Evolutionary conservation across 306 rosid genomes (phyloP).

Genomic region (Canavalia ensiformis): DNA sequence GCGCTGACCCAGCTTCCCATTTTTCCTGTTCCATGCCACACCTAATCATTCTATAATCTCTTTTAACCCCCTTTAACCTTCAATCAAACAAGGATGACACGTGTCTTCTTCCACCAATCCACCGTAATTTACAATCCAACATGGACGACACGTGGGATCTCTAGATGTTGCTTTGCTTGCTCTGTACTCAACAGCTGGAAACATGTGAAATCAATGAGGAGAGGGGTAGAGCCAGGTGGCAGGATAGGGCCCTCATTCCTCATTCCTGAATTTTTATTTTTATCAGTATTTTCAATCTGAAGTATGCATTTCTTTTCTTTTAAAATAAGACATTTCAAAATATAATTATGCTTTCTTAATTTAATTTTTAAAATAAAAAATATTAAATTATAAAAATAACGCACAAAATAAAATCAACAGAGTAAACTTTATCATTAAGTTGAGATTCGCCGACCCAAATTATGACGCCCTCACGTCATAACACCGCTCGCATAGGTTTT

Average conservation of each 20-base stretch:
- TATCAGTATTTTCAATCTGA: too few species aligned
- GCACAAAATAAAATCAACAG: background rate
- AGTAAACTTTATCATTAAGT: slow-evolving; percentile 56
- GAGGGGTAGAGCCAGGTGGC: slow-evolving; percentile 49
- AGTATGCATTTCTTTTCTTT: too few species aligned
- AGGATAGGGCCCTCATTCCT: slow-evolving; percentile 35
- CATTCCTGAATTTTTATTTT: too few species aligned
- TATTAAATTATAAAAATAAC: too few species aligned
- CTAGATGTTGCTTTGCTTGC: slow-evolving; percentile 52
- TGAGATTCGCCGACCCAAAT: slow-evolving; percentile 61
- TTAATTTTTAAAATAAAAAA: too few species aligned
- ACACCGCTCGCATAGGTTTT: slow-evolving; percentile 45
- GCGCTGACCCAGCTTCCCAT: slow-evolving; percentile 43
- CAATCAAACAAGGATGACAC: background rate
- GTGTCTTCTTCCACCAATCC: slow-evolving; percentile 37
- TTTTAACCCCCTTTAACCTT: background rate
- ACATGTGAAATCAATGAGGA: background rate
- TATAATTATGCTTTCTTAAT: too few species aligned
- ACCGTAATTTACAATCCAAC: slow-evolving; percentile 45
- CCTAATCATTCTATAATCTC: background rate
- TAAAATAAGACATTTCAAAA: too few species aligned
- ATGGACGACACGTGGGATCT: slow-evolving; percentile 60
- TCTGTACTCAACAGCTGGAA: slow-evolving; percentile 51
- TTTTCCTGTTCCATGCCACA: slow-evolving; percentile 16
- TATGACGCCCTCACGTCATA: slow-evolving; percentile 61